Conservation (phyloP, 768 basidiomycete genomes). For the Lactifluus subvellereus region DNA sequence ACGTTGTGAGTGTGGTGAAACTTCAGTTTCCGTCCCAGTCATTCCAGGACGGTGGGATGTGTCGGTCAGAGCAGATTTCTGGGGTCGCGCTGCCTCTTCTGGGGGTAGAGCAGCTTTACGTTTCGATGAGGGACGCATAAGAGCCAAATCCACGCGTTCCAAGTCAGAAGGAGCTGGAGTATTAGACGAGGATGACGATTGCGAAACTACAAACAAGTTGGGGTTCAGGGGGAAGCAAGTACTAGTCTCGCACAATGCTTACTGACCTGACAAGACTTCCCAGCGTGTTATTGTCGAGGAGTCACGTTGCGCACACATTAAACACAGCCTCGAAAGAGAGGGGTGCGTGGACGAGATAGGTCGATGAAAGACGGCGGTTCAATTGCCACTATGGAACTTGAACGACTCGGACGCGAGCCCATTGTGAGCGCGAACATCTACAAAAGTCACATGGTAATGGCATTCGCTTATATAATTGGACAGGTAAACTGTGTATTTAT, state of each 20-base stretch:
- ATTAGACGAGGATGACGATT: not conserved
- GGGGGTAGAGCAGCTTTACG: slow-evolving; percentile 9
- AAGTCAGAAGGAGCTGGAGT: not conserved
- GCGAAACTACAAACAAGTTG: slow-evolving; percentile 4
- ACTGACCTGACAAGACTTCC: slow-evolving; percentile 8
- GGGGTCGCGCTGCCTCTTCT: not conserved
- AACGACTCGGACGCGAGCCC: too few species aligned
- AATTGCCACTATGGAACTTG: not conserved
- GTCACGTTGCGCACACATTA: slow-evolving; percentile 9
- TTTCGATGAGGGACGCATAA: not conserved
- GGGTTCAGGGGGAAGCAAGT: not conserved
- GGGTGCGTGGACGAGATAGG: not conserved
- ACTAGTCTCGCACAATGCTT: not conserved
- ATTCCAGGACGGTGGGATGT: not conserved
- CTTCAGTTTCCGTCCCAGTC: not conserved
- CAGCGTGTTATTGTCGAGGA: not conserved
- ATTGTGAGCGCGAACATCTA: not conserved
- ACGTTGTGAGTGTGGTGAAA: not conserved
- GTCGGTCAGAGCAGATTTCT: slow-evolving; percentile 11
- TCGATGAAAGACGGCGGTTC: not conserved
- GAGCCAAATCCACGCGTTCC: not conserved
- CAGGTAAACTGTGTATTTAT: slow-evolving; percentile 10
- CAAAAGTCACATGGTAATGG: slow-evolving; percentile 2
- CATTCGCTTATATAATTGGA: not conserved
- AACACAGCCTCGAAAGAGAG: not conserved